These are phyloP conservation scores for Naganishia randhawae DNA, from an alignment of 768 basidiomycete genomes.

Conservation along the genomic window DNA sequence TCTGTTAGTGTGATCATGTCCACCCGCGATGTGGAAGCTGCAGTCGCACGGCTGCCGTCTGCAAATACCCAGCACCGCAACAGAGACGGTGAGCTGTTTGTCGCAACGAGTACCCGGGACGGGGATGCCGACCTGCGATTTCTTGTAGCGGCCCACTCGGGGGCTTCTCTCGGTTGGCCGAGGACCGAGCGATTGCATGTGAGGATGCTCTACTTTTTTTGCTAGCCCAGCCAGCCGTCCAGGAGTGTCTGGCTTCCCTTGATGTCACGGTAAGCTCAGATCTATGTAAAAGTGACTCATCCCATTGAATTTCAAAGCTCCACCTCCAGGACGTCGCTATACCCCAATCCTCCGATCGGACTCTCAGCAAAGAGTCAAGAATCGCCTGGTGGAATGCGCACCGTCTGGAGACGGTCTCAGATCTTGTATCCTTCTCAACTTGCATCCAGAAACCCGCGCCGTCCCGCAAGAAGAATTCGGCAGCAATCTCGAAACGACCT, in stretches of 20 bases:
- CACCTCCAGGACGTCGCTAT: not conserved
- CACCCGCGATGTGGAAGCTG: slow-evolving; percentile 5
- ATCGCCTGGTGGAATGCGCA: not conserved
- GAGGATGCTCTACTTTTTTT: slow-evolving; percentile 13
- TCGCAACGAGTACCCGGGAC: not conserved
- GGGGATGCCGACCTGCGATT: not conserved
- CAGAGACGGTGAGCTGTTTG: slow-evolving; percentile 12
- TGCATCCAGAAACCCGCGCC: not conserved
- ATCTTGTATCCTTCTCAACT: not conserved
- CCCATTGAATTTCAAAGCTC: not conserved
- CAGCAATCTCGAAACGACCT: not conserved
- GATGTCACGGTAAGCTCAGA: not conserved
- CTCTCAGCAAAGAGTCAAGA: not conserved
- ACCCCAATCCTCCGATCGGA: not conserved
- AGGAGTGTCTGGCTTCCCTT: not conserved
- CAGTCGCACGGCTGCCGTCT: not conserved
- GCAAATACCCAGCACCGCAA: slow-evolving; percentile 13
- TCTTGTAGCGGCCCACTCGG: slow-evolving; percentile 8
- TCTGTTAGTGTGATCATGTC: slow-evolving; percentile 21
- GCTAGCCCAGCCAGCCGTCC: not conserved
- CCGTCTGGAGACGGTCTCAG: not conserved
- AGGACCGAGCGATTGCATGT: slow-evolving; percentile 4
- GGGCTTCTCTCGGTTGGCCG: not conserved
- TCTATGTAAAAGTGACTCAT: not conserved
- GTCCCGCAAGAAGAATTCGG: not conserved